Evolutionary conservation across 257 asterid species (phyloP).

Genomic region (Lavandula angustifolia): DNA sequence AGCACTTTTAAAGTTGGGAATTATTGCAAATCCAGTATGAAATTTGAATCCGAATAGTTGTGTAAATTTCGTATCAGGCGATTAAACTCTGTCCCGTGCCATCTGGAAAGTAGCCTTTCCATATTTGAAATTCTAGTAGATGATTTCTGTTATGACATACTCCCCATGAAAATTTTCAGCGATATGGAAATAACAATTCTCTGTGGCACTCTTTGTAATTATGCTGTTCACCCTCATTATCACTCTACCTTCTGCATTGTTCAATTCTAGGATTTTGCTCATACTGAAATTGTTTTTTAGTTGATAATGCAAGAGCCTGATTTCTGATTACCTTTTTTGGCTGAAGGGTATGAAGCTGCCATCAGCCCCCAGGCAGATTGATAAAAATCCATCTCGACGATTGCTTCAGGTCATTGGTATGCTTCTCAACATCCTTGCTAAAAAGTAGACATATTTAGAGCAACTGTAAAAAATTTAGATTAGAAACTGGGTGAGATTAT

Average conservation of each 20-base stretch:
- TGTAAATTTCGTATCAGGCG: too few species aligned
- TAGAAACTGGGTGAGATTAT: slow-evolving; percentile 12
- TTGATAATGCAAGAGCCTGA: slow-evolving; percentile 7
- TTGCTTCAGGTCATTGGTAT: slow-evolving; percentile 92
- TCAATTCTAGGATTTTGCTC: slow-evolving; percentile 14
- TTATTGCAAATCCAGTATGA: too few species aligned
- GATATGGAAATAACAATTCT: too few species aligned
- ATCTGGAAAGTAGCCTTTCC: too few species aligned
- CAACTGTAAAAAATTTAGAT: background rate
- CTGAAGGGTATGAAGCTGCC: slow-evolving; percentile 65
- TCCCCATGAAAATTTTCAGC: too few species aligned
- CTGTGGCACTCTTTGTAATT: background rate
- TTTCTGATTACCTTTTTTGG: slow-evolving; percentile 36
- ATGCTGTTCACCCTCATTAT: slow-evolving; percentile 11
- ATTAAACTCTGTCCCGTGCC: too few species aligned
- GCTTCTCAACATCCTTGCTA: slow-evolving; percentile 38
- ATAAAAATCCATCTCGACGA: slow-evolving; percentile 72
- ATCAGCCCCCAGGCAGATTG: slow-evolving; percentile 64
- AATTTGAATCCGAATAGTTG: too few species aligned
- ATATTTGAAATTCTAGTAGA: too few species aligned
- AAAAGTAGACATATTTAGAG: slow-evolving; percentile 12
- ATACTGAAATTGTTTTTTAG: slow-evolving; percentile 8
- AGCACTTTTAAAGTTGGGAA: too few species aligned
- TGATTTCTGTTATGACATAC: too few species aligned
- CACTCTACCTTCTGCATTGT: slow-evolving; percentile 7